Percentiles rank a stretch among this genome's conserved stretches.
Evolutionary conservation across 1,284 basidiomycete species (phyloP).

Genomic region (Amylostereum areolatum): DNA sequence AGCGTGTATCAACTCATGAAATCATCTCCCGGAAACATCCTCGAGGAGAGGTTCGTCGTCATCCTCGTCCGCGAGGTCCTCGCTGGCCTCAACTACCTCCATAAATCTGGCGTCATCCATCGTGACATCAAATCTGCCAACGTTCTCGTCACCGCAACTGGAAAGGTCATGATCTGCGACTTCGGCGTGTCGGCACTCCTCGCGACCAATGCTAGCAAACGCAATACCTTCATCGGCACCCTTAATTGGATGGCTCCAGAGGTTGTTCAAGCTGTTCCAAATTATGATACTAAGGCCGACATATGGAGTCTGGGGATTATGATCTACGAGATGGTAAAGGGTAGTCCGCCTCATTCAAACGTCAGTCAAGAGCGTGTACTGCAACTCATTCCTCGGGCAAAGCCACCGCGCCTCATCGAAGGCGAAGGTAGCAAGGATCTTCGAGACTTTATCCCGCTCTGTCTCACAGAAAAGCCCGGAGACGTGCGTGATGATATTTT

Average conservation of each 20-base stretch:
- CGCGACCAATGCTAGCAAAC: constrained; percentile 81
- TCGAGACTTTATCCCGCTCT: constrained; percentile 84
- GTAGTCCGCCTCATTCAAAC: constrained; percentile 87
- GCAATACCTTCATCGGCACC: constrained; percentile 93
- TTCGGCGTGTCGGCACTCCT: constrained; percentile 96
- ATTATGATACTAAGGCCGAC: constrained; percentile 94
- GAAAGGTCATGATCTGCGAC: constrained; percentile 92
- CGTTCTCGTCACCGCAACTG: constrained; percentile 80
- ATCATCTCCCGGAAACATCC: constrained; percentile 72
- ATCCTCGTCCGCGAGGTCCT: constrained; percentile 90
- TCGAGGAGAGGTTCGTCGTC: constrained; percentile 89
- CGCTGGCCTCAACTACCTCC: constrained; percentile 80
- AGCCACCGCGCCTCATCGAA: constrained; percentile 78
- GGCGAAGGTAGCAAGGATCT: constrained; percentile 79
- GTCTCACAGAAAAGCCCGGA: constrained; percentile 78
- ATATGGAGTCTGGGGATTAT: constrained; percentile 97
- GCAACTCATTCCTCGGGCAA: constrained; percentile 84
- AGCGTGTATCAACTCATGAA: constrained; percentile 89
- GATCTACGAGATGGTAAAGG: constrained; percentile 92
- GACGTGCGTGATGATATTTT: constrained; percentile 57
- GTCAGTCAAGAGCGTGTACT: constrained; percentile 82
- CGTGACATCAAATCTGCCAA: constrained; percentile 97
- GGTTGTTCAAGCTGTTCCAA: constrained; percentile 81
- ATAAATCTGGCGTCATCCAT: constrained; percentile 93
- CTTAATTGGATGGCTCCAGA: constrained; percentile 99